These are phyloP conservation scores for Vaccinium vitisidaea DNA, from an alignment of 148 eudicot genomes.

Conservation along the genomic window DNA sequence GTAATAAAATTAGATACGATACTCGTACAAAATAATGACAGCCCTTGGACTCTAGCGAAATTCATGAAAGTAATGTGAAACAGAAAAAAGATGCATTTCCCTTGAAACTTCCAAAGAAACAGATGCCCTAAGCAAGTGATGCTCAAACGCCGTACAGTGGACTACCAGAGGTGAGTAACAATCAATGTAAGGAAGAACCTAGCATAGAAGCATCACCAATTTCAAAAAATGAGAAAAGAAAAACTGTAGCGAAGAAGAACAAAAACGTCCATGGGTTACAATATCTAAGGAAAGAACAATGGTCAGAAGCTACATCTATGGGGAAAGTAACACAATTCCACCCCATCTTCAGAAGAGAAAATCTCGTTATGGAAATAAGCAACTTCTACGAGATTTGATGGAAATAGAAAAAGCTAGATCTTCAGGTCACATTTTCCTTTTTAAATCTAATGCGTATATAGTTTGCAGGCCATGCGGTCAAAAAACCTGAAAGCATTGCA, in stretches of 20 bases:
- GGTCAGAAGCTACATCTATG: not conserved
- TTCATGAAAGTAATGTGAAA: not conserved
- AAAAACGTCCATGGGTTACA: not conserved
- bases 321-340: not conserved
- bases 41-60: not conserved
- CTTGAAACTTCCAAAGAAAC: not conserved
- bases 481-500: not conserved
- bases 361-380: not conserved
- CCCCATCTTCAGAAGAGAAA: not conserved
- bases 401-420: not conserved
- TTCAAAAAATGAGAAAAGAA: not conserved
- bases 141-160: not conserved
- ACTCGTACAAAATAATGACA: not conserved
- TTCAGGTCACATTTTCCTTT: not conserved
- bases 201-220: not conserved
- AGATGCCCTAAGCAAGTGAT: not conserved
- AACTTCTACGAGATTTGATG: not conserved
- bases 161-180: not conserved
- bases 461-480: not conserved
- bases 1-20: not conserved
- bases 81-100: not conserved
- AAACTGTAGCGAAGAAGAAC: not conserved
- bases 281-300: not conserved
- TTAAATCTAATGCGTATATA: not conserved
- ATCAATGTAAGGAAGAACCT: not conserved